Base-by-base conservation (phyloP, 139 green algal genomes). In the Haematococcus sp. region DNA sequence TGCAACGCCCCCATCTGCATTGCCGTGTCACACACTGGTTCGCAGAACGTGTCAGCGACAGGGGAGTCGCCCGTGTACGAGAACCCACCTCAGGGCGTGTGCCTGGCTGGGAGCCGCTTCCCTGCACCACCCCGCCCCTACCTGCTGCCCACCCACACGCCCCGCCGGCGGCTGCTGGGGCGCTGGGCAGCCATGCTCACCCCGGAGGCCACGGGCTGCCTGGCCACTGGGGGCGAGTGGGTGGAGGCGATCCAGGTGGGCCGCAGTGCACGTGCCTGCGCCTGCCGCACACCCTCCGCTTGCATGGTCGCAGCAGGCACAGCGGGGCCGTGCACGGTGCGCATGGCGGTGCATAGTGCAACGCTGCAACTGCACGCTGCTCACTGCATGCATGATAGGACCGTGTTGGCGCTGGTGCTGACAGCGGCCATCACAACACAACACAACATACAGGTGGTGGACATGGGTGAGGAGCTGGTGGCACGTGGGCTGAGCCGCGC, bases 381-480 rank as follows among this genome's bases (percentile, higher is more conserved):
- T n/a, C n/a, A n/a, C n/a, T n/a, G n/a, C n/a, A n/a, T n/a, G n/a
- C n/a, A n/a, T n/a, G n/a, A n/a, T n/a, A n/a, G n/a, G n/a, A n/a
- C n/a, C n/a, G n/a, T n/a, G n/a, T n/a, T n/a, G n/a, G n/a, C n/a
- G n/a, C n/a, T n/a, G n/a, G n/a, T n/a, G n/a, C n/a, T n/a, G n/a
- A n/a, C n/a, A n/a, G n/a, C n/a, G n/a, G n/a, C n/a, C n/a, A n/a
- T n/a, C n/a, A n/a, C n/a, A n/a, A n/a, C n/a, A n/a, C n/a, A n/a
- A n/a, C n/a, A n/a, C n/a, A n/a, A n/a, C n/a, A n/a, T n/a, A n/a
- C 79, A 85, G 79, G 80, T 85, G n/a, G 67, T 85, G 17, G 80
- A 85, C 54, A 35, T 85, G 28, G 20, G 71, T 4, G 67, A 74
- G 63, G 80, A 85, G 71, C 68, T 85, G 13, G 40, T 54, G 25